Percentiles rank a stretch among this genome's conserved stretches.
These are phyloP conservation scores for Lepraria neglecta DNA, from an alignment of 495 filamentous ascomycete species.

Conservation along the genomic window DNA sequence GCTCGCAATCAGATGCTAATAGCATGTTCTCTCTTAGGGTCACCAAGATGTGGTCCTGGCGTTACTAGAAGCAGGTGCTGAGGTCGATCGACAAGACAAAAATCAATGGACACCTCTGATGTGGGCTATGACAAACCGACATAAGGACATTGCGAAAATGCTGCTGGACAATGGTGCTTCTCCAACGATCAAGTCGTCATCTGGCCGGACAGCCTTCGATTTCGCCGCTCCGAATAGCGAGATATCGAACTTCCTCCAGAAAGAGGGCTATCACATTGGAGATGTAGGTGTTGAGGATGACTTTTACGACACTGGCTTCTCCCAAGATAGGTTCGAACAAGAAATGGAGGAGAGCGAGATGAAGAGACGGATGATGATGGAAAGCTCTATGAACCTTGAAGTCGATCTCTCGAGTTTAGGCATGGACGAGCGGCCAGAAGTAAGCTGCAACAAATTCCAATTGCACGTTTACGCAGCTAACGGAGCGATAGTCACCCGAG, in stretches of 20 bases:
- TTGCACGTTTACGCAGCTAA: not conserved
- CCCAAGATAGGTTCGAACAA: constrained; percentile 90
- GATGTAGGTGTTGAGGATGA: constrained; percentile 83
- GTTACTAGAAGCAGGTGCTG: constrained; percentile 79
- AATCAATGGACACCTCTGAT: constrained; percentile 97
- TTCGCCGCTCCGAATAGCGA: constrained; percentile 93
- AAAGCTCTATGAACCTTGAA: constrained; percentile 94
- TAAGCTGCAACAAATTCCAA: constrained; percentile 37
- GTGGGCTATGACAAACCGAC: constrained; percentile 99
- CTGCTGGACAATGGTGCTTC: constrained; percentile 90
- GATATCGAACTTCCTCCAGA: constrained; percentile 87
- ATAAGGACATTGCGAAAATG: constrained; percentile 89
- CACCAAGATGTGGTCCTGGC: constrained; percentile 84
- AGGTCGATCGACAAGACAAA: constrained; percentile 87
- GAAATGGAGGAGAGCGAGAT: constrained; percentile 96
- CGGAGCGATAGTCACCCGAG: constrained; percentile 55
- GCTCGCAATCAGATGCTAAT: constrained; percentile 19
- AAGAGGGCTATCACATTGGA: constrained; percentile 87
- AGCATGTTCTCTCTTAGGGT: constrained; percentile 46
- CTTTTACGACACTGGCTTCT: constrained; percentile 90
- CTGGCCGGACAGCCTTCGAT: constrained; percentile 92
- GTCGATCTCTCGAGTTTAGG: constrained; percentile 95
- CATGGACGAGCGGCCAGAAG: constrained; percentile 92
- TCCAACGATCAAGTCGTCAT: constrained; percentile 88
- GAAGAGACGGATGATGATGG: constrained; percentile 98